These are phyloP conservation scores for Trichomonascus vanleenenianus DNA, from an alignment of 805 yeast genomes.

Conservation along the genomic window DNA sequence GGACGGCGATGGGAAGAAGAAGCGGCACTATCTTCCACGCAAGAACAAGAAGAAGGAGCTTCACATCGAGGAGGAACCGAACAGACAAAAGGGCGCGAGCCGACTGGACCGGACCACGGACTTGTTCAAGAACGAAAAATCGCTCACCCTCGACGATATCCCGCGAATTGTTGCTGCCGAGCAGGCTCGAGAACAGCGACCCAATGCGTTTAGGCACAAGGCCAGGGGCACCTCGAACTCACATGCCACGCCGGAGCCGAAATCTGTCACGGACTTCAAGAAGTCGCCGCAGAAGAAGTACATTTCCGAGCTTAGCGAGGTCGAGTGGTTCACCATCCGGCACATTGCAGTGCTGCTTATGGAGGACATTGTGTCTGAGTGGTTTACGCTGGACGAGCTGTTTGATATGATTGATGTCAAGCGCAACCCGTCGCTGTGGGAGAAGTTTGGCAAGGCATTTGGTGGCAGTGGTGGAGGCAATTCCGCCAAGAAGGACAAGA, in stretches of 20 bases:
- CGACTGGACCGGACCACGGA: conserved; percentile 56
- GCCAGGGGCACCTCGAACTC: conserved; percentile 28
- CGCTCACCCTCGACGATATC: conserved; percentile 89
- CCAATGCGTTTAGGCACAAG: conserved; percentile 85
- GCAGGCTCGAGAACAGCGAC: conserved; percentile 87
- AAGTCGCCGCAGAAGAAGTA: conserved; percentile 9
- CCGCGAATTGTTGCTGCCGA: conserved; percentile 96
- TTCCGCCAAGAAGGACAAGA: conserved; percentile 15
- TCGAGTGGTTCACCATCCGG: conserved; percentile 51
- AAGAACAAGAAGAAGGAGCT: conserved; percentile 6
- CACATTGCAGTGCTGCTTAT: conserved; percentile 47
- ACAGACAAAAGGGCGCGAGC: conserved; percentile 1
- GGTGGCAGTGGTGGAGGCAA: conserved; percentile 10
- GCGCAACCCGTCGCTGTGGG: conserved; percentile 38
- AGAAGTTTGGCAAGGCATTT: conserved; percentile 28
- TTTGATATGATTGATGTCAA: conserved; percentile 31
- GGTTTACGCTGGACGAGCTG: conserved; percentile 32
- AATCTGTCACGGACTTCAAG: conserved; percentile 1
- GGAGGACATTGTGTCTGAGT: conserved; percentile 28
- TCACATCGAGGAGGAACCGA: conserved; percentile 13
- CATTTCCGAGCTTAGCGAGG: conserved; percentile 36
- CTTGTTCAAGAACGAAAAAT: conserved; percentile 69
- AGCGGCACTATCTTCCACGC: not conserved
- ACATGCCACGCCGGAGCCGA: conserved; percentile 10
- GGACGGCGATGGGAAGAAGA: not conserved